Evolutionary conservation across 768 basidiomycete genomes (phyloP), one percentile per base, ranked within the genome.

Genomic region (Xerocomellus amylosporus): DNA sequence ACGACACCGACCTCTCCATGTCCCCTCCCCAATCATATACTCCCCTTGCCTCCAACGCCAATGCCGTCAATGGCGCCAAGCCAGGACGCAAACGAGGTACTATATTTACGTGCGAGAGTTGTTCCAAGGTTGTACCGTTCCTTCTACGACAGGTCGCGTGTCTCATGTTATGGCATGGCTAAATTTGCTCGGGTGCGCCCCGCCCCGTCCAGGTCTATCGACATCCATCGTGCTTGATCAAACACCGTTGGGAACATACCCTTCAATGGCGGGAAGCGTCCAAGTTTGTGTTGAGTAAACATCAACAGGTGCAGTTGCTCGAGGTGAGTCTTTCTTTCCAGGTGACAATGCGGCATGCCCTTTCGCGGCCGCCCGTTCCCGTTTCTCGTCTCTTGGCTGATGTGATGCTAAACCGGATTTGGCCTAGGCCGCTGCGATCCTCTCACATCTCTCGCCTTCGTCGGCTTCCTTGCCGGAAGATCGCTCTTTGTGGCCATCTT

Each of bases 211-310:
- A 90, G 88, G 84, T 90, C 37, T 93, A 91, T 70, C 85, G 88
- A 49, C 95, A 98, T 72, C 93, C 93, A 3, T 92, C 90, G 13
- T 98, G 95, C 72, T 77, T 98, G 45, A 90, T 95, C 72, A 98
- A 98, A 72, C 96, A 98, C 67, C 88, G 96, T 33, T 98, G 96
- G 96, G 95, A 98, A 66, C 93, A 96, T 67, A 92, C 90, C 33
- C 90, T 91, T 19, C 93, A 97, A 64, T 98, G 96, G 96, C 87
- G 89, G 41, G 91, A 94, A 68, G 89, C 94, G 2, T 82, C 88
- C 60, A 92, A 94, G 69, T 86, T 94, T 63, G 83, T 93, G 31
- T 77, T 98, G 54, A 91, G 87, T 72, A 98, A 98, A 73, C 95
- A 98, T 69, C 94, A 98, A 65, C 95, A 98, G 62, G 96, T 99